phyloP scores from a whole-genome alignment of 257 asterid genomes.

The Petunia axillaris region DNA sequence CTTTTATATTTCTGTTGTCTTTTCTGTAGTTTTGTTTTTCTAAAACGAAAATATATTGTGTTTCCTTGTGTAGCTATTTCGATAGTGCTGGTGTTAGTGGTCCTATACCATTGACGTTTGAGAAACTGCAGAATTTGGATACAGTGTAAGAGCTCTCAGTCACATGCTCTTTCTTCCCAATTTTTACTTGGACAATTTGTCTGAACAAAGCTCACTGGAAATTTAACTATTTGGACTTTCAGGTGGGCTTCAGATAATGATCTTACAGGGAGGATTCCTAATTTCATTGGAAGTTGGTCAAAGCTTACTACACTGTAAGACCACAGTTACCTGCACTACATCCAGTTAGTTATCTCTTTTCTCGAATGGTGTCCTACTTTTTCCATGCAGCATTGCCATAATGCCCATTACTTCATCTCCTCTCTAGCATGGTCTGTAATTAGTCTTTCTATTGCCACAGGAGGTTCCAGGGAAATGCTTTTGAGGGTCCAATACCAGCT shows the following conservation, averaged over 20 bases:
- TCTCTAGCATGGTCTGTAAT: constrained; percentile 25
- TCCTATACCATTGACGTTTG: constrained; percentile 54
- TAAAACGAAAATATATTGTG: background rate
- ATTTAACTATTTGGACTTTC: constrained; percentile 30
- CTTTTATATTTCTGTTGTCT: background rate
- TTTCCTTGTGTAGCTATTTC: constrained; percentile 43
- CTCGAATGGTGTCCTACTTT: background rate
- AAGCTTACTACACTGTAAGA: constrained; percentile 59
- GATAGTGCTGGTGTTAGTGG: constrained; percentile 67
- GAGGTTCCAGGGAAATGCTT: constrained; percentile 80
- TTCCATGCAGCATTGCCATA: constrained; percentile 1
- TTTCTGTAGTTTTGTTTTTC: background rate
- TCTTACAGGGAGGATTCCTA: constrained; percentile 72
- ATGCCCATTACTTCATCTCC: background rate
- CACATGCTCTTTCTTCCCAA: constrained; percentile 3
- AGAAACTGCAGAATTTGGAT: constrained; percentile 43
- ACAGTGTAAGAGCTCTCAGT: constrained; percentile 44
- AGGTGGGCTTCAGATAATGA: constrained; percentile 71
- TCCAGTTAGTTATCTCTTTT: background rate
- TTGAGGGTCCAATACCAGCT: constrained; percentile 73
- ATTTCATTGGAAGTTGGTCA: constrained; percentile 73
- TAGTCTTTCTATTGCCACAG: constrained; percentile 39
- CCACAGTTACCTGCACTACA: background rate
- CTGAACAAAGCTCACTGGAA: constrained; percentile 24
- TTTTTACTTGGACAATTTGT: background rate